Conservation (phyloP, 2,329 filamentous ascomycete genomes). For the Calonectria fujianensis region DNA sequence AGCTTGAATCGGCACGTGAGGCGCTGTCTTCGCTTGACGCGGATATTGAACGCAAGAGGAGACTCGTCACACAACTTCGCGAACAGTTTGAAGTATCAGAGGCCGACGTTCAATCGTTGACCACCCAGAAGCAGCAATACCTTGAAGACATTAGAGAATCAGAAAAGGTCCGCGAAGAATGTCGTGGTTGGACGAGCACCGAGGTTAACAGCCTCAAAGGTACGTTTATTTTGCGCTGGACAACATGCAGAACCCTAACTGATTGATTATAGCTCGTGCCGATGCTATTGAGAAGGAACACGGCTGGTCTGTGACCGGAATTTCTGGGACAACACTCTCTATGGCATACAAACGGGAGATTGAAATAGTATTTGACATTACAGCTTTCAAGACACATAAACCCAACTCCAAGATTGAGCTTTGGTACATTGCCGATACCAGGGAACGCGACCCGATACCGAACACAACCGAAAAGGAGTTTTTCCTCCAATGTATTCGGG, state of each 20-base stretch:
- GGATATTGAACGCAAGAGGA: constrained; percentile 82
- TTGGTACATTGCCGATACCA: constrained; percentile 79
- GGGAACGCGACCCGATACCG: constrained; percentile 71
- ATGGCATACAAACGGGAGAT: constrained; percentile 84
- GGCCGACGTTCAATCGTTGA: constrained; percentile 75
- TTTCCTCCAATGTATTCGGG: constrained; percentile 83
- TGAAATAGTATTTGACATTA: constrained; percentile 82
- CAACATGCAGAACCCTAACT: background rate
- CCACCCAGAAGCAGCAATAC: constrained; percentile 81
- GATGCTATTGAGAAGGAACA: constrained; percentile 78
- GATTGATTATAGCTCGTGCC: constrained; percentile 73
- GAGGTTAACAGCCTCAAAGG: constrained; percentile 89
- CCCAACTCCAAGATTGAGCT: constrained; percentile 78
- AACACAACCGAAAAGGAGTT: constrained; percentile 82
- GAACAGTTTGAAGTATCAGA: constrained; percentile 81
- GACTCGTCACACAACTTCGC: constrained; percentile 79
- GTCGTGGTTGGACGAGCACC: constrained; percentile 88
- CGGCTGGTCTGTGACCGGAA: constrained; percentile 83
- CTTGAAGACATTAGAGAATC: constrained; percentile 86
- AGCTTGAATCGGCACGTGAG: constrained; percentile 83
- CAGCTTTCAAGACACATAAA: constrained; percentile 72
- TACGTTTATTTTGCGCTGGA: constrained; percentile 59
- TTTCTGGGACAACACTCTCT: constrained; percentile 78
- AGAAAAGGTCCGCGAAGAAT: constrained; percentile 89
- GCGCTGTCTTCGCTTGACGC: constrained; percentile 78